Evolutionary conservation across 306 rosid genomes (phyloP).

Genomic region (Morella rubra): DNA sequence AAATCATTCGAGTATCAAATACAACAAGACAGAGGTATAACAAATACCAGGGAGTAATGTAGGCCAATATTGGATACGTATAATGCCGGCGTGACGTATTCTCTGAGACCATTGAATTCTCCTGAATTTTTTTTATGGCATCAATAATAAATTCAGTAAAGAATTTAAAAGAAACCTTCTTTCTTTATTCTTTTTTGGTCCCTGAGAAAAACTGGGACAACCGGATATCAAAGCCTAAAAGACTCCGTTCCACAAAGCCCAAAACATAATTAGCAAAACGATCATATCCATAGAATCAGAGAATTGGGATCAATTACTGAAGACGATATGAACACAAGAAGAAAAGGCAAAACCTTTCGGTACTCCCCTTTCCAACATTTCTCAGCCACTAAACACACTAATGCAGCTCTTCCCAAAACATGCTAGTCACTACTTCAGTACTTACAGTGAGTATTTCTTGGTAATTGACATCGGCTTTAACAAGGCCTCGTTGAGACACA

Average conservation of each 20-base stretch:
- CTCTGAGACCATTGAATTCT: conserved; percentile 54
- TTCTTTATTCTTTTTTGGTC: conserved; percentile 7
- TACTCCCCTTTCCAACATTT: not conserved
- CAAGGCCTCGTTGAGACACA: conserved; percentile 43
- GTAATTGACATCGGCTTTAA: conserved; percentile 43
- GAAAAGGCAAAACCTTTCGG: not conserved
- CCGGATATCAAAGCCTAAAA: not conserved
- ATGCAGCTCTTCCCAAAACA: not conserved
- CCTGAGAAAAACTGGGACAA: conserved; percentile 1
- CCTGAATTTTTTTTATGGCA: conserved; percentile 44
- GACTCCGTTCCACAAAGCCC: not conserved
- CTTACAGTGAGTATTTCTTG: conserved; percentile 71
- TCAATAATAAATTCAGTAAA: conserved; percentile 8
- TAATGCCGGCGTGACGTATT: conserved; percentile 57
- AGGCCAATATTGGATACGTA: conserved; percentile 73
- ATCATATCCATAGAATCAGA: too few species aligned
- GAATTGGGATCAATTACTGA: too few species aligned
- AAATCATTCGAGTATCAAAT: not conserved
- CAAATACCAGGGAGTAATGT: conserved; percentile 89
- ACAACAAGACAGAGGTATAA: conserved; percentile 13
- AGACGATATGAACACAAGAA: too few species aligned
- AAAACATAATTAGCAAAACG: not conserved
- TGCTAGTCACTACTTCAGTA: conserved; percentile 1
- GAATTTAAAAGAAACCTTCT: conserved; percentile 2
- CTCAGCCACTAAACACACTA: conserved; percentile 3